Conservation (phyloP, 352 stramenopile genomes). For the Pythium grandisporangium region DNA sequence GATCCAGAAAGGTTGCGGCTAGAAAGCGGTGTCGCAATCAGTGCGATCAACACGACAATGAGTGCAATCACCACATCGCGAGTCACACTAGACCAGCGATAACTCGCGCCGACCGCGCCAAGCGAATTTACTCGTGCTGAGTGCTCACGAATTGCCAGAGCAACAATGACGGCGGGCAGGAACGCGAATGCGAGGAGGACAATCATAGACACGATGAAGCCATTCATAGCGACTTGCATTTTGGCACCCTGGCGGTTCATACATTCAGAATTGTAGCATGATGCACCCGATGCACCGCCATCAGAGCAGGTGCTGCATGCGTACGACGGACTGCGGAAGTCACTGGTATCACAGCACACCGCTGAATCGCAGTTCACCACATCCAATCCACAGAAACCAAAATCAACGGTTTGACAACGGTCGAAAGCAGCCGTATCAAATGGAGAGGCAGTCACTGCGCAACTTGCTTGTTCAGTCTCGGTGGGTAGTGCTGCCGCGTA, state of each 20-base stretch:
- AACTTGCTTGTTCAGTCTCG: conserved; percentile 13
- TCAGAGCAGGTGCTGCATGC: conserved; percentile 18
- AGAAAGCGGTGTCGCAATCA: conserved; percentile 29
- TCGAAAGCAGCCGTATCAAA: conserved; percentile 2
- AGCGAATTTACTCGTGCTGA: too few species aligned
- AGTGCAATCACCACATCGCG: conserved; percentile 40
- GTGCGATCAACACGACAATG: conserved; percentile 25
- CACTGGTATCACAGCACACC: conserved; percentile 24
- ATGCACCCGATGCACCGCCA: background rate
- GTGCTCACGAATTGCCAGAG: conserved; percentile 56
- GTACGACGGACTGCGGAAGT: conserved; percentile 29
- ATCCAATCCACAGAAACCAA: conserved; percentile 30
- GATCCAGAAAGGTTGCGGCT: conserved; percentile 17
- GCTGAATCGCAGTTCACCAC: conserved; percentile 25
- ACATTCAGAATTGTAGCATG: conserved; percentile 23
- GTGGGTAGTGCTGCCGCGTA: conserved; percentile 18
- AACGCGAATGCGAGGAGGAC: conserved; percentile 66
- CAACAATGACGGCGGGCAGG: conserved; percentile 49
- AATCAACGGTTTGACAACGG: conserved; percentile 5
- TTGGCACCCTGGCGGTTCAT: conserved; percentile 42
- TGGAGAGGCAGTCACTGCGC: conserved; percentile 16
- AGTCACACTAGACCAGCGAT: conserved; percentile 50
- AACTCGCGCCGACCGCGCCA: conserved; percentile 37
- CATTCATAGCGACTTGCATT: conserved; percentile 52
- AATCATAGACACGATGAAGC: conserved; percentile 47